Base-by-base conservation (phyloP, 768 basidiomycete species). In the Lactarius sanguifluus region DNA sequence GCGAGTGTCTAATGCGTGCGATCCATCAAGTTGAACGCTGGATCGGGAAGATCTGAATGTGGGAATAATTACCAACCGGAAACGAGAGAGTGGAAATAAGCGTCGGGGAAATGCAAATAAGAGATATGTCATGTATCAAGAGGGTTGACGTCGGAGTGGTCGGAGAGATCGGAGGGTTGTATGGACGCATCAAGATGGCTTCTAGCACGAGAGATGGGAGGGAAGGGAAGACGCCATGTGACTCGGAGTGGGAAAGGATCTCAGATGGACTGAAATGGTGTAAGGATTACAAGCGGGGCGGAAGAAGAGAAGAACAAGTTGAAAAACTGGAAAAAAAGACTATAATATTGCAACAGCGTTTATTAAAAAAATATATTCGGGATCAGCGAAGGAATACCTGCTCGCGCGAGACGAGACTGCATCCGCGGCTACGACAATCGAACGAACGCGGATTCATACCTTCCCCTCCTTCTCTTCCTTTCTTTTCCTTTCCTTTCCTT, bases 111-210 rank as follows among this genome's bases (percentile, higher is more conserved):
- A 12, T 15, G 36, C 32, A 28, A 50, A 9, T 52, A 62, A 34
- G 28, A 18, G 1, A 43, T 50, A 28, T 23, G 32, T 28, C 50
- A 20, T n/a, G 50, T 52, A 25, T 20, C 59, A 45, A 41, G 58
- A 32, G 52, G 57, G 56, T 58, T 67, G 62, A 67, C 62, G 62
- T 67, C 66, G 56, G 50, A 52, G 50, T 52, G 50, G 62, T 67
- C 66, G 65, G 66, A 67, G 58, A 59, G 66, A 67, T 67, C 66
- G 66, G 62, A 43, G 50, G 60, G 55, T 4, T 30, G 50, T 58
- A 41, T 55, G 23, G 52, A 59, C 64, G 28, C 50, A 18, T 38
- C 23, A 28, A 32, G 6, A 9, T 18, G 50, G 64, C 59, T 65
- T 65, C 64, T 65, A 65, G 64, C 38, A 50, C 28, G 50, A 34